Evolutionary conservation across 2,329 filamentous ascomycete species (phyloP).

Genomic region (Sclerotiophoma versabilis): DNA sequence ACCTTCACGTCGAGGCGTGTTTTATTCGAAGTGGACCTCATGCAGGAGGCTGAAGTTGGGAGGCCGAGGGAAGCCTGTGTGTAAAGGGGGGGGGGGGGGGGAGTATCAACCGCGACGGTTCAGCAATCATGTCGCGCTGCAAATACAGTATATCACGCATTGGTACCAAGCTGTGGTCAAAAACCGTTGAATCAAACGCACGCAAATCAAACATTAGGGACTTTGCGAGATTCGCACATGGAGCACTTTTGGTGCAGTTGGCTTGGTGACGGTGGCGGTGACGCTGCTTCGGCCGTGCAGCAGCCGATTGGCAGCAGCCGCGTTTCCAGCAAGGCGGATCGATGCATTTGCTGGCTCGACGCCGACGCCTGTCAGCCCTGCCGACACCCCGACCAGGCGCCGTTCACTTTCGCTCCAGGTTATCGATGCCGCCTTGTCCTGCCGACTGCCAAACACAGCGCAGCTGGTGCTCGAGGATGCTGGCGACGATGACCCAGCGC

Average conservation of each 20-base stretch:
- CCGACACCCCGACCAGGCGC: neutral
- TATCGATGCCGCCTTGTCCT: neutral
- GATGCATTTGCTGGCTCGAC: slow-evolving; percentile 2
- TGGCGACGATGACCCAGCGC: slow-evolving; percentile 1
- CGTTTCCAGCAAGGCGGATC: neutral
- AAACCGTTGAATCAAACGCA: neutral
- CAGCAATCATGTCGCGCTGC: slow-evolving; percentile 1
- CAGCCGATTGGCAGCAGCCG: slow-evolving; percentile 4
- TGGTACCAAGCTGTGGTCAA: neutral
- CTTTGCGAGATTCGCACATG: neutral
- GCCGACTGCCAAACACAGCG: neutral
- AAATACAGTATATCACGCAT: neutral
- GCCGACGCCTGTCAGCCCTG: slow-evolving; percentile 8
- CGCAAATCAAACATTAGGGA: neutral
- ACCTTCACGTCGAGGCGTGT: neutral
- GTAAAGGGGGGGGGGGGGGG: too few species aligned
- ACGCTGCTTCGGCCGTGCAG: neutral
- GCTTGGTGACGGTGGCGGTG: too few species aligned
- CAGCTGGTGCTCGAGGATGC: slow-evolving; percentile 3
- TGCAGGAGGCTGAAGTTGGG: neutral
- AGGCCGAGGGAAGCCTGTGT: neutral
- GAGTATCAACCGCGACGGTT: neutral
- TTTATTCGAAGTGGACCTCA: neutral
- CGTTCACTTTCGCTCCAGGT: neutral
- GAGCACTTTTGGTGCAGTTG: neutral